Percentiles rank a stretch among this genome's conserved stretches.
Evolutionary conservation across 2,329 filamentous ascomycete species (phyloP).

Genomic region (Fusarium tuaranense): DNA sequence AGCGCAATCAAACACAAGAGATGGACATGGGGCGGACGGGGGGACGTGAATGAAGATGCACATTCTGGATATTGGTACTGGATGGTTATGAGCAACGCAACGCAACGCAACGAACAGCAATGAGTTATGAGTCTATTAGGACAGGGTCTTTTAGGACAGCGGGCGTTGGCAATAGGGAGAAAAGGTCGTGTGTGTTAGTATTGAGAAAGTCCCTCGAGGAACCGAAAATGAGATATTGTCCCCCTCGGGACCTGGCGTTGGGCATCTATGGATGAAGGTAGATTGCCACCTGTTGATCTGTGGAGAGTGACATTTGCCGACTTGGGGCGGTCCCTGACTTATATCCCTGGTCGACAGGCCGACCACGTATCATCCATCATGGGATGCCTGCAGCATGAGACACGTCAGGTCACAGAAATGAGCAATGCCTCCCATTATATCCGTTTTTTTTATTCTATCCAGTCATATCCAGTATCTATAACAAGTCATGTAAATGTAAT

Average conservation of each 20-base stretch:
- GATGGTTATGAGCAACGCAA: neutral
- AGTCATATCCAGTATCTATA: neutral
- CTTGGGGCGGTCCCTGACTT: neutral
- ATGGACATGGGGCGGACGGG: neutral
- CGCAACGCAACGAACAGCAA: neutral
- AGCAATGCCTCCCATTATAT: neutral
- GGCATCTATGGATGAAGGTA: neutral
- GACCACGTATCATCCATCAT: neutral
- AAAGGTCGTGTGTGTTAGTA: neutral
- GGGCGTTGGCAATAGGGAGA: neutral
- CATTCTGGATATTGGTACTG: neutral
- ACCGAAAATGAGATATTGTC: neutral
- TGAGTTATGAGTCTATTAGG: constrained; percentile 6
- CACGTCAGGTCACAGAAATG: neutral
- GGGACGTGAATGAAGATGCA: neutral
- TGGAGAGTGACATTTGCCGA: neutral
- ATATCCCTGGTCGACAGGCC: neutral
- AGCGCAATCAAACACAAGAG: neutral
- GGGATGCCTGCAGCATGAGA: neutral
- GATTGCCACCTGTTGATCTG: neutral
- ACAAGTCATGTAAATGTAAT: neutral
- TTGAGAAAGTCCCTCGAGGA: neutral
- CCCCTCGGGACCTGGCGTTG: neutral
- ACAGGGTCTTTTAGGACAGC: neutral
- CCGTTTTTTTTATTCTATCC: neutral